phyloP scores from a whole-genome alignment of 2,329 filamentous ascomycete genomes.

The Xylariaceae sp. region DNA sequence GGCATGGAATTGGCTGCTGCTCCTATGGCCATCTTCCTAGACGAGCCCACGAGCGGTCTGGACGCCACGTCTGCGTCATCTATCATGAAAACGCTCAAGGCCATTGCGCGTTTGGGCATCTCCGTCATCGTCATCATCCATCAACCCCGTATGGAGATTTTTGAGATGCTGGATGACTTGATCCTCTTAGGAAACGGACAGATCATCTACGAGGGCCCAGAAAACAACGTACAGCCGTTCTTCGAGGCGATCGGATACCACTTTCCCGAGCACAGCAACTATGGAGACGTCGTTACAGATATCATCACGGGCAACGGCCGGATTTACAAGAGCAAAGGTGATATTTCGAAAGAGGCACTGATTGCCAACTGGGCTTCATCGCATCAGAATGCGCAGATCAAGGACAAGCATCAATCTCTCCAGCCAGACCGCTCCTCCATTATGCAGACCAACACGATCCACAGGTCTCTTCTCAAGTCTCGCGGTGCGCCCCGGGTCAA shows the following conservation, averaged over 20 bases:
- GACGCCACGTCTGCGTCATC: slow-evolving; percentile 53
- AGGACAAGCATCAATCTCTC: slow-evolving; percentile 19
- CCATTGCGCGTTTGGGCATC: slow-evolving; percentile 50
- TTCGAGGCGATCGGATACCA: slow-evolving; percentile 49
- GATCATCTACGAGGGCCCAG: slow-evolving; percentile 49
- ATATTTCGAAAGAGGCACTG: slow-evolving; percentile 43
- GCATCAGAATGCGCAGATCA: slow-evolving; percentile 19
- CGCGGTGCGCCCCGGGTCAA: slow-evolving; percentile 44
- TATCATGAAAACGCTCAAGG: slow-evolving; percentile 51
- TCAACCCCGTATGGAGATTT: slow-evolving; percentile 56
- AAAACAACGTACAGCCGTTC: slow-evolving; percentile 39
- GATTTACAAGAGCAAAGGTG: slow-evolving; percentile 42
- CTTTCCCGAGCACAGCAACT: slow-evolving; percentile 47
- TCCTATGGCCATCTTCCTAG: slow-evolving; percentile 51
- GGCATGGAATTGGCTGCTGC: slow-evolving; percentile 55
- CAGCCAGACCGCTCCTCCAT: slow-evolving; percentile 29
- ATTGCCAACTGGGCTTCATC: slow-evolving; percentile 44
- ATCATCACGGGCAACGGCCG: slow-evolving; percentile 56
- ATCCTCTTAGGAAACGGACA: slow-evolving; percentile 52
- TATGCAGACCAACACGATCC: slow-evolving; percentile 33
- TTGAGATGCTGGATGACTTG: slow-evolving; percentile 52
- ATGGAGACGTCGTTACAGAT: slow-evolving; percentile 56
- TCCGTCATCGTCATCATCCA: slow-evolving; percentile 57
- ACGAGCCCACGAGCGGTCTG: slow-evolving; percentile 49
- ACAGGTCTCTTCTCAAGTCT: slow-evolving; percentile 41